Evolutionary conservation across 2,329 filamentous ascomycete genomes (phyloP).

Genomic region (Arthrobotrys pseudoclavata): DNA sequence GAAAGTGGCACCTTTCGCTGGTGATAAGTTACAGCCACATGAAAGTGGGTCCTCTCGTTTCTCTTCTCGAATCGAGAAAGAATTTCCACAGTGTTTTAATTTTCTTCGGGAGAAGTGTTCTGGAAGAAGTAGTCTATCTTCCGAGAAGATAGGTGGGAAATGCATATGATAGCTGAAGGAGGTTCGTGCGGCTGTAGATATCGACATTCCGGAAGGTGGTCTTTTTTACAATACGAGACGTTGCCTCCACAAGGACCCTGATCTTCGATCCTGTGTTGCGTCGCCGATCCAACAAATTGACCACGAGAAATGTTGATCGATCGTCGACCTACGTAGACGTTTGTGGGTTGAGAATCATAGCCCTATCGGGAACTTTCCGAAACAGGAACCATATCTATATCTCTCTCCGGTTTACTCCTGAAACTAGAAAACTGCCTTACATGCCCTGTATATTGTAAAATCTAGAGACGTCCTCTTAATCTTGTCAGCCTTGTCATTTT

Average conservation of each 20-base stretch:
- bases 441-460: neutral
- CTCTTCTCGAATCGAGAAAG: slow-evolving; percentile 61
- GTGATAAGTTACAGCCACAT: slow-evolving; percentile 29
- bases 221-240: slow-evolving; percentile 17
- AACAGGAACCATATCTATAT: neutral
- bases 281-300: slow-evolving; percentile 47
- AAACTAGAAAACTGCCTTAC: neutral
- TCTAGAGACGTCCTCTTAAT: neutral
- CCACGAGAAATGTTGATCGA: too few relatives aligned
- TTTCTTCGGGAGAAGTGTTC: slow-evolving; percentile 3
- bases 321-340: neutral
- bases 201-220: neutral
- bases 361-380: neutral
- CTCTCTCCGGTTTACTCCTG: neutral
- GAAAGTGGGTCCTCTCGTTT: slow-evolving; percentile 61
- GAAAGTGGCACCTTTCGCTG: slow-evolving; percentile 17
- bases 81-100: neutral
- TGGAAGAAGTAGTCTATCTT: slow-evolving; percentile 8
- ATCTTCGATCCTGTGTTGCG: slow-evolving; percentile 46
- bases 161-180: neutral
- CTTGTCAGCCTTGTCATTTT: neutral
- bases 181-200: slow-evolving; percentile 3
- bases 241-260: slow-evolving; percentile 65
- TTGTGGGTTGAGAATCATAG: slow-evolving; percentile 2
- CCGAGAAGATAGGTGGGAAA: neutral